Evolutionary conservation across 768 basidiomycete genomes (phyloP).

Genomic region (Leccinum pellstonianum): DNA sequence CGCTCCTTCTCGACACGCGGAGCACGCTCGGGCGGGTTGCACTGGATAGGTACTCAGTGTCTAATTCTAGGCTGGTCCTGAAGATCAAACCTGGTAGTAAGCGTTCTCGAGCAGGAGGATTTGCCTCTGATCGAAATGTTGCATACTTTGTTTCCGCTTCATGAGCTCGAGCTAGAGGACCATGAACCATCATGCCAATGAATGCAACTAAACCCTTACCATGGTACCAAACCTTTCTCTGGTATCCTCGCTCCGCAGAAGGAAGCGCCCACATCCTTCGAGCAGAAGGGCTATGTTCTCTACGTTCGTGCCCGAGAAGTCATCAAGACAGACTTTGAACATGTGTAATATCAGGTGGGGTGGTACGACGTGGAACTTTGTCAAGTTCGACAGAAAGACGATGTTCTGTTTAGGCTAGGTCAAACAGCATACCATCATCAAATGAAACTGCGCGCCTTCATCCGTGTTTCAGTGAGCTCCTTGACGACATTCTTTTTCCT

Average conservation of each 20-base stretch:
- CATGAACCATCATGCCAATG: conserved; percentile 8
- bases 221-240: conserved; percentile 83
- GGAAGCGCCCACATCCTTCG: conserved; percentile 91
- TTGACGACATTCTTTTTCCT: conserved; percentile 90
- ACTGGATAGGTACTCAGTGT: conserved; percentile 47
- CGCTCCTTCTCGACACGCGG: conserved; percentile 85
- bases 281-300: conserved; percentile 90
- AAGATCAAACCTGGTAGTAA: conserved; percentile 78
- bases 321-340: conserved; percentile 96
- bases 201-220: conserved; percentile 44
- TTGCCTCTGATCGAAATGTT: conserved; percentile 91
- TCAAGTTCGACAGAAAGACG: conserved; percentile 83
- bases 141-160: conserved; percentile 90
- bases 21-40: conserved; percentile 93
- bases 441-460: conserved; percentile 56
- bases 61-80: neutral
- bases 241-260: conserved; percentile 86
- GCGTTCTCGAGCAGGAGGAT: conserved; percentile 92
- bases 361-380: conserved; percentile 94
- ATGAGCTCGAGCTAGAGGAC: conserved; percentile 78
- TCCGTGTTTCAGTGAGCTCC: conserved; percentile 80
- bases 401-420: conserved; percentile 62
- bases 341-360: conserved; percentile 90
- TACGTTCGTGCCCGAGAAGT: conserved; percentile 89
- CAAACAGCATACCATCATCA: neutral